Base-by-base conservation (phyloP, 768 basidiomycete genomes). In the Tulasnella sp. region DNA sequence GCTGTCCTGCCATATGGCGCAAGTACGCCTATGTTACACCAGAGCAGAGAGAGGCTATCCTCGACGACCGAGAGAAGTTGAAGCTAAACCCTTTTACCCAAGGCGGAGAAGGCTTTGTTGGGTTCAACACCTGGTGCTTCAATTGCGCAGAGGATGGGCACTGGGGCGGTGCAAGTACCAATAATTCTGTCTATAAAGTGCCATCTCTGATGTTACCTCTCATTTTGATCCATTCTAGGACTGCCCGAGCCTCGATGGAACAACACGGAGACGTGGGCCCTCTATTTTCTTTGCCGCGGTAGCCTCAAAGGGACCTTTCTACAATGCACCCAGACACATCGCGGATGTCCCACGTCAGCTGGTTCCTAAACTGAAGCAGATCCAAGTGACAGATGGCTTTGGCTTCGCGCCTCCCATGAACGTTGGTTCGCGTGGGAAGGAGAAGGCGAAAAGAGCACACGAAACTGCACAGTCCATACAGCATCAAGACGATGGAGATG, bases 1-100 rank as follows among this genome's bases (percentile, higher is more conserved):
- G 44, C 24, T 56, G 55, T 15, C 55, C 34, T 27, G 44, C 55
- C 10, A 34, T 56, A 13, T 56, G 55, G 55, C 34, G 55, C 11
- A 47, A 27, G 15, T 56, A 56, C 26, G 30, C 21, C 23, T 56
- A 56, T 32, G 27, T 44, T 19, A 34, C 23, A 26, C 24, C 24
- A 21, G 41, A 44, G 23, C 38, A 56, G 8, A 34, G 55, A 19
- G 42, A 56, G 10, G 24, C n/a, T n/a, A 2, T 47, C 15, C 19
- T 56, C 26, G 41, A 34, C 17, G 19, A 30, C 21, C 38, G 55
- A n/a, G 34, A 43, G 11, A 42, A n/a, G 1, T 30, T 48, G n/a
- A 43, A 56, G 27, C 23, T 23, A 13, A 23, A 23, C 2, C 45
- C 41, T 43, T 10, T 56, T 11, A 24, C 30, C 0, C 42, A 56